Percentiles rank a stretch among this genome's conserved stretches.
phyloP scores from a whole-genome alignment of 345 rosid genomes.

The Syzygium jambos region DNA sequence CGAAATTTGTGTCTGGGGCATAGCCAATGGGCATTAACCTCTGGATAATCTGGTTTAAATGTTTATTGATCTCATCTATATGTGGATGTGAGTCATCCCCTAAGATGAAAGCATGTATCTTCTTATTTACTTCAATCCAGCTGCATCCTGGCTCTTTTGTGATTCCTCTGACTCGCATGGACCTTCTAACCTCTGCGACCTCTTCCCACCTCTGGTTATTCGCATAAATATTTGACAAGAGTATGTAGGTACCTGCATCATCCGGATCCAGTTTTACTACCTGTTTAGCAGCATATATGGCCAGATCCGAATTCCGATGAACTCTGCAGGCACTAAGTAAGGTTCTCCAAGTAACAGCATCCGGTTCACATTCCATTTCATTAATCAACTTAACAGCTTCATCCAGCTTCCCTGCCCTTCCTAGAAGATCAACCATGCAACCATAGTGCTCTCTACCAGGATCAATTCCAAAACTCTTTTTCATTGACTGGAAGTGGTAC shows the following conservation, averaged over 20 bases:
- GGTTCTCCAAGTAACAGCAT: constrained; percentile 61
- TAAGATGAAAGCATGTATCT: constrained; percentile 53
- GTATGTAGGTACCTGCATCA: constrained; percentile 55
- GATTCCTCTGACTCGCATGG: constrained; percentile 39
- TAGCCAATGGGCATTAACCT: constrained; percentile 42
- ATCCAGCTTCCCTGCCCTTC: constrained; percentile 57
- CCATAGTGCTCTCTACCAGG: constrained; percentile 68
- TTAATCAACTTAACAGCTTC: constrained; percentile 50
- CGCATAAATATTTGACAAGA: constrained; percentile 69
- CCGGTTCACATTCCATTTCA: constrained; percentile 54
- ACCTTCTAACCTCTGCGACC: constrained; percentile 37
- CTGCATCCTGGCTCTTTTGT: constrained; percentile 68
- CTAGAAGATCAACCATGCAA: constrained; percentile 74
- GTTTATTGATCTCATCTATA: constrained; percentile 25
- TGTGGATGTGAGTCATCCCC: constrained; percentile 62
- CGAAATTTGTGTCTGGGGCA: constrained; percentile 56
- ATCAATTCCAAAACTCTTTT: constrained; percentile 41
- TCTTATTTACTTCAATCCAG: constrained; percentile 60
- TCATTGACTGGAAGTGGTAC: constrained; percentile 55
- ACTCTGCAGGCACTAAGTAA: constrained; percentile 61
- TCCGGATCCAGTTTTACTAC: constrained; percentile 44
- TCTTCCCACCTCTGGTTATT: constrained; percentile 55
- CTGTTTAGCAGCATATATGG: constrained; percentile 49
- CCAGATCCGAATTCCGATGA: constrained; percentile 43
- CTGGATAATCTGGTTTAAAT: constrained; percentile 26